Evolutionary conservation across 2,329 filamentous ascomycete genomes (phyloP).

Genomic region (Coniella vitis): DNA sequence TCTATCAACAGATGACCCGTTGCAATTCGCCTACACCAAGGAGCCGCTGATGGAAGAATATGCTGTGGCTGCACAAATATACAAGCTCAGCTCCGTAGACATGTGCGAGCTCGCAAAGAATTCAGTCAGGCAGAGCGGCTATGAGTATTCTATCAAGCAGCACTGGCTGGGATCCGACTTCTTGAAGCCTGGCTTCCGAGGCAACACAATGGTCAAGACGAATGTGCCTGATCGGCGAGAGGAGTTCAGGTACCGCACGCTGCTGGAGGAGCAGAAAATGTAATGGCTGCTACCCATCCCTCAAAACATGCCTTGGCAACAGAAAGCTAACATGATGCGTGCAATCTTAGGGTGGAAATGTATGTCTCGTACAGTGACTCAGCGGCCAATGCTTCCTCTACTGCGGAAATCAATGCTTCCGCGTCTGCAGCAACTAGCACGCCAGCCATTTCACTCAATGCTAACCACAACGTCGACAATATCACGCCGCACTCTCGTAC

Average conservation of each 20-base stretch:
- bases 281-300: conserved; percentile 37
- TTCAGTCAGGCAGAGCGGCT: conserved; percentile 90
- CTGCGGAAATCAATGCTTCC: background rate
- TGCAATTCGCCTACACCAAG: conserved; percentile 98
- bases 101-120: conserved; percentile 99
- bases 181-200: conserved; percentile 68
- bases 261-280: conserved; percentile 79
- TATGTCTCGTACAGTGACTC: conserved; percentile 32
- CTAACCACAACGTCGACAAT: conserved; percentile 8
- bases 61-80: conserved; percentile 95
- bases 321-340: conserved; percentile 6
- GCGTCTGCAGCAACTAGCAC: conserved; percentile 16
- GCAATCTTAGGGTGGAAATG: conserved; percentile 32
- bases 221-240: conserved; percentile 93
- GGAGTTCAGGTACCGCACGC: conserved; percentile 81
- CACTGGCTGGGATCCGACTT: conserved; percentile 83
- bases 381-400: background rate
- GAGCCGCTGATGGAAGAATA: conserved; percentile 98
- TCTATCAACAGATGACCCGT: conserved; percentile 88
- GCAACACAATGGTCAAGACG: conserved; percentile 91
- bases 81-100: conserved; percentile 92
- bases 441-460: conserved; percentile 20
- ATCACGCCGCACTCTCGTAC: conserved; percentile 1
- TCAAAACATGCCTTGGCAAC: background rate
- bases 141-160: conserved; percentile 81